Base-by-base conservation (phyloP, 495 filamentous ascomycete species). In the Friedmanniomyces simplex region DNA sequence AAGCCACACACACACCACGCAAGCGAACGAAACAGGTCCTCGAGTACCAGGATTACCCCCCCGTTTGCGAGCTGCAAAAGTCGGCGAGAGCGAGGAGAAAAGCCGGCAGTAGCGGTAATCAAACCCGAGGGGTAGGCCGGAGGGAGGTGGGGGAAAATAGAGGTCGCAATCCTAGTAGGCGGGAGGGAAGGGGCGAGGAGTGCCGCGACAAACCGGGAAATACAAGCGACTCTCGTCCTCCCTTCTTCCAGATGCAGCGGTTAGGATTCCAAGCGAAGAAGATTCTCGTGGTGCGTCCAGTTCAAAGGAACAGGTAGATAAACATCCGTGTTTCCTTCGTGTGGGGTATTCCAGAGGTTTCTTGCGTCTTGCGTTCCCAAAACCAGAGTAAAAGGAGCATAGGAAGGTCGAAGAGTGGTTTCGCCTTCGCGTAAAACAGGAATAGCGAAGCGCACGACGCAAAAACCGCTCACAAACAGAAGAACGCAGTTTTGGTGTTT, bases 381-480 rank as follows among this genome's bases (percentile, higher is more conserved):
- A n/a, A 54, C 42, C 46, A n/a, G 52, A 39, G 52, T n/a, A n/a
- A 36, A 61, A 54, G 50, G 25, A 52, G 32, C 11, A n/a, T n/a
- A n/a, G n/a, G n/a, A n/a, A n/a, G n/a, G n/a, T n/a, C 21, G 47
- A 37, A 63, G 39, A 51, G 52, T n/a, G 61, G 61, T 63, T 60
- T 63, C 62, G 53, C 57, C 48, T 62, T 63, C 57, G 64, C 54
- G 52, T 39, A 64, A 61, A 58, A 21, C 53, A 66, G 58, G 64
- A 59, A n/a, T n/a, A n/a, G n/a, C 60, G 62, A 2, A 68, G 63
- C 62, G 66, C 68, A 68, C 63, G 58, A 70, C 68, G 37, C 68
- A 57, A 60, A 52, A 60, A 60, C 61, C n/a, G 53, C 61, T 51
- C 47, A 50, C 52, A 53, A 60, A n/a, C n/a, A n/a, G 41, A 59